phyloP scores from a whole-genome alignment of 2,329 filamentous ascomycete genomes.

The Immersiporthe knoxdaviesiana region DNA sequence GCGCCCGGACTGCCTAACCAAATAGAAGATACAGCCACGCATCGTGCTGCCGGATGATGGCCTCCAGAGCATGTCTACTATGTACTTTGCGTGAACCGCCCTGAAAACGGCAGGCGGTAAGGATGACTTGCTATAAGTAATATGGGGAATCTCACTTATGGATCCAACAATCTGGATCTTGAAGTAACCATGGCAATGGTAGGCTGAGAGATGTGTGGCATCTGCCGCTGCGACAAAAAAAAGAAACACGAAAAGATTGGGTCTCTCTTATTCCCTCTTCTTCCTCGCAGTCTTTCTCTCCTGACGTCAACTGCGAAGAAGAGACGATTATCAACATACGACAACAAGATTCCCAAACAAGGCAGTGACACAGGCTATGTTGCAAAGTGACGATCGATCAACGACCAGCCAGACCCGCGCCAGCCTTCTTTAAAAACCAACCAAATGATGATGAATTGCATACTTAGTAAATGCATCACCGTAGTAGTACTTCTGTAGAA shows the following conservation, averaged over 20 bases:
- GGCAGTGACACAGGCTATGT: not conserved
- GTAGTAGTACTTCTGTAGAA: no score
- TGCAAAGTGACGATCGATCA: not conserved
- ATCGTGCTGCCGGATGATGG: not conserved
- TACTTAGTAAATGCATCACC: no score
- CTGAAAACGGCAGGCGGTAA: not conserved
- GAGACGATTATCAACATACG: not conserved
- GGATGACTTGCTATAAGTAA: not conserved
- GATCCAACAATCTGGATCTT: not conserved
- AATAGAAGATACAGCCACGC: not conserved
- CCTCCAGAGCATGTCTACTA: no score
- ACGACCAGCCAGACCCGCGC: not conserved
- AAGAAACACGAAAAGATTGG: not conserved
- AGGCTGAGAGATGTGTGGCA: not conserved
- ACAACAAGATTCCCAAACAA: not conserved
- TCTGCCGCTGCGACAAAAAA: conserved; percentile 4
- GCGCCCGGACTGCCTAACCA: conserved; percentile 1
- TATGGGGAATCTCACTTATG: not conserved
- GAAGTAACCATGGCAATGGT: not conserved
- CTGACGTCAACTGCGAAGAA: not conserved
- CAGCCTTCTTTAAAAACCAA: not conserved
- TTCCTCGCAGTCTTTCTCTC: not conserved
- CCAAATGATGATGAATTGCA: not conserved
- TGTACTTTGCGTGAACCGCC: no score
- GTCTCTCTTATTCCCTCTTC: not conserved